Conservation (phyloP, 768 basidiomycete species). For the Auricularia sp. region DNA sequence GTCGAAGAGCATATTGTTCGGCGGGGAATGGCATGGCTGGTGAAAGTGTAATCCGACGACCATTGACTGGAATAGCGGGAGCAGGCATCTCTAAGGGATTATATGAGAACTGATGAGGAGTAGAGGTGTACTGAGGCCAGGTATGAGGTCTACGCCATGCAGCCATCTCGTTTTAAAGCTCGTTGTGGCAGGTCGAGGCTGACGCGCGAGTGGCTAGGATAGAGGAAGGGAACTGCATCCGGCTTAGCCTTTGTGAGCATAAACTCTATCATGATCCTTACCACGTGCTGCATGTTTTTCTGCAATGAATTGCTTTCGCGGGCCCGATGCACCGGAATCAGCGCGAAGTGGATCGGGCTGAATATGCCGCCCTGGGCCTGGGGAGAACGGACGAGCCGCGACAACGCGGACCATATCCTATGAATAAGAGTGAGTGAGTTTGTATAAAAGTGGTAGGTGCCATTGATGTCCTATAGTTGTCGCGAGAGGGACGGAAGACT, state of each 20-base stretch:
- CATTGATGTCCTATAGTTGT: neutral
- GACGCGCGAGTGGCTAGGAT: neutral
- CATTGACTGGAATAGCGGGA: constrained; percentile 45
- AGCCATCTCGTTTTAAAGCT: neutral
- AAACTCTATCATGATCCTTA: neutral
- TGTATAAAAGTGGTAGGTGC: no score
- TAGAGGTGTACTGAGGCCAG: neutral
- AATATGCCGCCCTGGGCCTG: neutral
- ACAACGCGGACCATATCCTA: neutral
- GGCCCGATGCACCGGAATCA: neutral
- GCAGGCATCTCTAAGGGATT: neutral
- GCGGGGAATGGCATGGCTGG: constrained; percentile 36
- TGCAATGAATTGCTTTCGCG: neutral
- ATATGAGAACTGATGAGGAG: neutral
- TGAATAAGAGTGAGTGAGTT: neutral
- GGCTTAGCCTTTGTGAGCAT: neutral
- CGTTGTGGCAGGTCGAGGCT: neutral
- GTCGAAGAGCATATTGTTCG: constrained; percentile 30
- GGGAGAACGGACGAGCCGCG: no score
- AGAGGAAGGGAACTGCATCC: no score
- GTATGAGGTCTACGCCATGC: neutral
- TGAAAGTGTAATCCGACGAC: constrained; percentile 50
- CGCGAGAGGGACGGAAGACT: neutral
- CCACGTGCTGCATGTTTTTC: neutral
- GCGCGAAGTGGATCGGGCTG: neutral